Percentiles rank a stretch among this genome's conserved stretches.
Conservation (phyloP, 2,329 filamentous ascomycete species). For the Trichoderma gracile region DNA sequence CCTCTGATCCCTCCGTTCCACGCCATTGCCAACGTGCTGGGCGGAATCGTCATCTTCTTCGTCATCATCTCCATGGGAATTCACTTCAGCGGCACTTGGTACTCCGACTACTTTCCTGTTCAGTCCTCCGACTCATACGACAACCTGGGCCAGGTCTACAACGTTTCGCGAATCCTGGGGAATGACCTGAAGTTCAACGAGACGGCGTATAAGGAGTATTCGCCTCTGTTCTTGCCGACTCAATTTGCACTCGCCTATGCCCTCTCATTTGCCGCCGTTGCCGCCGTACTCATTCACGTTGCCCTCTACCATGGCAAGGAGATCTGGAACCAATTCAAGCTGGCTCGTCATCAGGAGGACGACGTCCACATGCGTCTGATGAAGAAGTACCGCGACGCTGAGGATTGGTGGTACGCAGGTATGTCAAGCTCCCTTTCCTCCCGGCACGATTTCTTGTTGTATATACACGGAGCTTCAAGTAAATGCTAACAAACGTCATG, state of each 20-base stretch:
- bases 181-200: constrained; percentile 58
- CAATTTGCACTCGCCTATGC: constrained; percentile 64
- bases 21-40: constrained; percentile 57
- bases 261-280: constrained; percentile 66
- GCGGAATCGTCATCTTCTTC: constrained; percentile 57
- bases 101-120: constrained; percentile 61
- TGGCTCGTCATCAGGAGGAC: constrained; percentile 58
- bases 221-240: constrained; percentile 63
- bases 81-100: constrained; percentile 59
- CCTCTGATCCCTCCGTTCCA: constrained; percentile 55
- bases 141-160: constrained; percentile 61
- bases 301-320: constrained; percentile 56
- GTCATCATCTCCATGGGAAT: constrained; percentile 58
- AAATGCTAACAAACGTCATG: constrained; percentile 10
- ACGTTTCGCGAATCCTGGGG: constrained; percentile 61
- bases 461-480: background rate
- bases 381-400: constrained; percentile 61
- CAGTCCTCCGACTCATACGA: constrained; percentile 63
- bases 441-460: too few relatives aligned
- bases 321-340: constrained; percentile 56
- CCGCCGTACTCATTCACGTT: constrained; percentile 60
- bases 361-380: constrained; percentile 62
- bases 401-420: constrained; percentile 61
- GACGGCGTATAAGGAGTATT: constrained; percentile 62
- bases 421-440: constrained; percentile 43